Evolutionary conservation across 2,329 filamentous ascomycete genomes (phyloP).

Genomic region (Colletotrichum aenigma): DNA sequence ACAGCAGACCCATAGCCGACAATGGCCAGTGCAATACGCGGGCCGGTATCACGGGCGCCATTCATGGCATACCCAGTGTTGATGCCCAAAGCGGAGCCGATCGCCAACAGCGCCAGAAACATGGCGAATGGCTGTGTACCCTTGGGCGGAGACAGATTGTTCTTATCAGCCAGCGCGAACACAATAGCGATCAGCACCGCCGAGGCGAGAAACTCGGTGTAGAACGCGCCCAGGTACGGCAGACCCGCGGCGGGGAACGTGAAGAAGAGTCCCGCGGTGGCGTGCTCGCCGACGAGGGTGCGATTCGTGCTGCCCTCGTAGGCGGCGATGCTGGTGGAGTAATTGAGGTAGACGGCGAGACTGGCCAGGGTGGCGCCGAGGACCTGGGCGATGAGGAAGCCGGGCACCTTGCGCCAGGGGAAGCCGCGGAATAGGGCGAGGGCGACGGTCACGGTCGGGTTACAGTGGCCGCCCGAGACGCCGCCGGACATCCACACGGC

Average conservation of each 20-base stretch:
- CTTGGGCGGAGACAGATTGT: conserved; percentile 39
- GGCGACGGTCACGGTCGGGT: conserved; percentile 39
- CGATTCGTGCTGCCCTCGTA: conserved; percentile 34
- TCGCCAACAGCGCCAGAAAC: conserved; percentile 35
- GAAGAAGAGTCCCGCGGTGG: conserved; percentile 29
- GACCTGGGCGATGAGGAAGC: conserved; percentile 34
- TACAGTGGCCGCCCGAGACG: conserved; percentile 33
- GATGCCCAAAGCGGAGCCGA: conserved; percentile 40
- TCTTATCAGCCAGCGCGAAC: conserved; percentile 38
- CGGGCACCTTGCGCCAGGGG: conserved; percentile 34
- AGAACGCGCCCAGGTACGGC: conserved; percentile 36
- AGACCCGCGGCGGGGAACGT: conserved; percentile 28
- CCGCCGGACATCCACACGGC: conserved; percentile 24
- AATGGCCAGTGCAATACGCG: conserved; percentile 33
- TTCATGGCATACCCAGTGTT: conserved; percentile 41
- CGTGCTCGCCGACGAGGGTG: conserved; percentile 33
- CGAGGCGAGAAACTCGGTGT: conserved; percentile 37
- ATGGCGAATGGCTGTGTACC: conserved; percentile 41
- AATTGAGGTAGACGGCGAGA: conserved; percentile 25
- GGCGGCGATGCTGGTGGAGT: conserved; percentile 28
- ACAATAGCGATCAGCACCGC: conserved; percentile 40
- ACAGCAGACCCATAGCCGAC: conserved; percentile 32
- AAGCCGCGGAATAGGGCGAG: conserved; percentile 39
- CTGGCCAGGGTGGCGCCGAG: conserved; percentile 24
- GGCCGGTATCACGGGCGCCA: conserved; percentile 40